Conservation (phyloP, 1,284 basidiomycete species). For the Anthracocystis walkeri region DNA sequence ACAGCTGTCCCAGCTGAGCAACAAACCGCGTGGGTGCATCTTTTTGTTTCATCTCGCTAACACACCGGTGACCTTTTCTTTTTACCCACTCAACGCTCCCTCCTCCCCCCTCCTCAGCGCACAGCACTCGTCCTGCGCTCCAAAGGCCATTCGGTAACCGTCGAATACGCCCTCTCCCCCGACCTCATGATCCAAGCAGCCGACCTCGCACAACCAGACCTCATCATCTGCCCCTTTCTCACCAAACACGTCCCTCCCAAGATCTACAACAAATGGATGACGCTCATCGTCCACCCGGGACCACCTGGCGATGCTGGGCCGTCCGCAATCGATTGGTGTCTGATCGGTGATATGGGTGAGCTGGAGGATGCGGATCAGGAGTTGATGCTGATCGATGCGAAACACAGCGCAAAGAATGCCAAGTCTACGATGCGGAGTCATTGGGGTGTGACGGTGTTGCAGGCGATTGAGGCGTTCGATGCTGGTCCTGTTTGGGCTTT, state of each 20-base stretch:
- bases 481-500: constrained; percentile 72
- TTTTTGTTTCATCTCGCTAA: background rate
- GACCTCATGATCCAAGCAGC: constrained; percentile 70
- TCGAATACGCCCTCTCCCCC: constrained; percentile 70
- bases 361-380: constrained; percentile 64
- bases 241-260: constrained; percentile 71
- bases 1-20: background rate
- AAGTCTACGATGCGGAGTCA: constrained; percentile 62
- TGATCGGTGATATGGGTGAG: constrained; percentile 71
- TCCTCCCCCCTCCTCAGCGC: constrained; percentile 43
- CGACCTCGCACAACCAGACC: constrained; percentile 69
- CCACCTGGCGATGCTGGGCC: constrained; percentile 72
- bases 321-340: constrained; percentile 72
- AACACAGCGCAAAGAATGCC: constrained; percentile 32
- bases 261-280: constrained; percentile 70
- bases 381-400: constrained; percentile 63
- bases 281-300: constrained; percentile 72
- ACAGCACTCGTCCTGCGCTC: constrained; percentile 68
- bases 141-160: constrained; percentile 69
- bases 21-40: background rate
- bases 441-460: constrained; percentile 72
- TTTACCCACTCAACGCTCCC: background rate
- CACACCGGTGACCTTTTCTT: background rate
- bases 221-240: constrained; percentile 72
- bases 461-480: constrained; percentile 71